Evolutionary conservation across 2,329 filamentous ascomycete genomes (phyloP), one percentile per base, ranked within the genome.

Genomic region (Harringtonia lauricola): DNA sequence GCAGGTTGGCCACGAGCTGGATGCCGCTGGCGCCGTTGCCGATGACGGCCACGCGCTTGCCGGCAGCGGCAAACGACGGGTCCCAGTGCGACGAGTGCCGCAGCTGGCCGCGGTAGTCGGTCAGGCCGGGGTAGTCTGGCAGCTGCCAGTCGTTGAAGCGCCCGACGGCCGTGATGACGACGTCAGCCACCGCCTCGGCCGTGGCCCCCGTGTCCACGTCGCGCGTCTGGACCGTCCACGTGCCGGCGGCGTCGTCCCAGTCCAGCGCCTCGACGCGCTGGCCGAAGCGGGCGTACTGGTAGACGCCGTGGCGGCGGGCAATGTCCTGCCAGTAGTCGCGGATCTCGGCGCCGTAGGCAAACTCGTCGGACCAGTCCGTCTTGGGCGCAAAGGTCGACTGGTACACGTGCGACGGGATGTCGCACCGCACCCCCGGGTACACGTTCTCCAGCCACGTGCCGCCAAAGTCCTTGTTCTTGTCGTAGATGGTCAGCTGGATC

Each of bases 341-440:
- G 46, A 87, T 86, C 57, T 87, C 83, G 4, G 63, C 56, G 0
- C 81, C 81, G 31, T 75, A 73, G 0, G 81, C 74, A 53, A 83
- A 86, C 47, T 79, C 69, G 51, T 84, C 77, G 0, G 70, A 71
- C 83, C 83, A 87, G 50, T 83, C 67, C 0, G 70, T 73, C 44
- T 86, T 86, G 1, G 80, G 79, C 8, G 68, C 66, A 56, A 84
- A 86, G 0, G 76, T 78, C 8, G 73, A 74, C 54, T 85, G 81
- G 52, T 86, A 86, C 18, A 81, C 78, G 55, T 83, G 78, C 1
- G 79, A 73, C 0, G 81, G 79, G 14, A 86, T 74, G 55, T 85
- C 80, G 51, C 81, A 86, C n/a, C 52, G 51, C 15, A 59, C 55
- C 3, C 56, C 55, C 0, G 55, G 56, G 39, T 57, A 59, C 9